These are phyloP conservation scores for Phytophthora tentaculata DNA, from an alignment of 352 stramenopile species.

Conservation along the genomic window DNA sequence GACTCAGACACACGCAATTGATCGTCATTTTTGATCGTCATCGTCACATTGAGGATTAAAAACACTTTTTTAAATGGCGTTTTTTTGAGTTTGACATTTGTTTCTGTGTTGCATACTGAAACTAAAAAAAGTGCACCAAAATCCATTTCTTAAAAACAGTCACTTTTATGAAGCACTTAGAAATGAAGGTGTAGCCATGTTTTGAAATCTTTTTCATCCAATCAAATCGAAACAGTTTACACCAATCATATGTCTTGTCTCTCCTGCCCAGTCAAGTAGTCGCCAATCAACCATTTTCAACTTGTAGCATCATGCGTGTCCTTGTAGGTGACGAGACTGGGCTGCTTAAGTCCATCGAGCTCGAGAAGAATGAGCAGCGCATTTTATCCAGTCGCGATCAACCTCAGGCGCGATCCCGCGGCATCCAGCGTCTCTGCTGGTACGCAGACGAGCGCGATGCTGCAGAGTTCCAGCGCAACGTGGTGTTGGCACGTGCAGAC, in stretches of 20 bases:
- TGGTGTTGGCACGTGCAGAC: constrained; percentile 66
- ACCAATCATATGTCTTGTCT: background rate
- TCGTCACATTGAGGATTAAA: too few species aligned
- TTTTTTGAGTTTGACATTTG: too few species aligned
- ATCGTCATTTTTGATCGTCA: background rate
- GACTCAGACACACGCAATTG: background rate
- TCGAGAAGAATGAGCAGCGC: constrained; percentile 75
- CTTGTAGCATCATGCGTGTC: constrained; percentile 59
- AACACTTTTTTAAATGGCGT: too few species aligned
- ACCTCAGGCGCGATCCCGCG: constrained; percentile 52
- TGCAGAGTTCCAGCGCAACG: constrained; percentile 44
- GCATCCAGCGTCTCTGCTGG: constrained; percentile 67
- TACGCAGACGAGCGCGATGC: constrained; percentile 57
- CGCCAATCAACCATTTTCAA: constrained; percentile 5
- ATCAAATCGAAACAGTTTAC: background rate
- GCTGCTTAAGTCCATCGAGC: constrained; percentile 80
- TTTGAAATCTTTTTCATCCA: constrained; percentile 11
- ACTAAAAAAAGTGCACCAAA: too few species aligned
- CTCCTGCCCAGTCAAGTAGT: constrained; percentile 24
- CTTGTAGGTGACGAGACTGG: constrained; percentile 84
- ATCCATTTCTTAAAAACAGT: too few species aligned
- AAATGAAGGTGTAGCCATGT: background rate
- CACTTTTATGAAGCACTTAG: too few species aligned
- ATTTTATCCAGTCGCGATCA: constrained; percentile 55
- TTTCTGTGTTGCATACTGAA: too few species aligned